These are phyloP conservation scores for Suillus occidentalis DNA, from an alignment of 768 basidiomycete species.

Conservation along the genomic window DNA sequence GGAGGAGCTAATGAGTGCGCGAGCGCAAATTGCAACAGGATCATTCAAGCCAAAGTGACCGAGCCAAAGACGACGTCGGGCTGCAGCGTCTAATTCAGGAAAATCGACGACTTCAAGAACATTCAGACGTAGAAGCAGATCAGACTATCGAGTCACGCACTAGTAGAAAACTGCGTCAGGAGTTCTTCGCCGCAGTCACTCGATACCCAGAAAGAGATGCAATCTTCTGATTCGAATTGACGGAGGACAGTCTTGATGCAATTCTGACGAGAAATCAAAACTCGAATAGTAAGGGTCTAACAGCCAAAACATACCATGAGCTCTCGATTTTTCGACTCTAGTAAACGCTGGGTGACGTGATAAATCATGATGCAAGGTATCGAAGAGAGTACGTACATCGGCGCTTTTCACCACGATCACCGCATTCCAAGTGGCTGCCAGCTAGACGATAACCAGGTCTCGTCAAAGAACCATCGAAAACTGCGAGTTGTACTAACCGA, in stretches of 20 bases:
- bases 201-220: constrained; percentile 3
- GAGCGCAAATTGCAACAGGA: neutral
- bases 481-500: neutral
- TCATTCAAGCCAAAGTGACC: neutral
- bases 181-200: neutral
- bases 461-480: too few species aligned
- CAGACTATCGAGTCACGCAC: neutral
- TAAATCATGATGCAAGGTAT: neutral
- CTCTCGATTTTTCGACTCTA: neutral
- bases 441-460: neutral
- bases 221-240: constrained; percentile 1
- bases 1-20: neutral
- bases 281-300: neutral
- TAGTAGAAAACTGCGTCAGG: neutral
- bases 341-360: neutral
- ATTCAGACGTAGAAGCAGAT: neutral
- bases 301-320: neutral
- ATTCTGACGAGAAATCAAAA: neutral
- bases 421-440: constrained; percentile 1
- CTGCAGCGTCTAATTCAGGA: neutral
- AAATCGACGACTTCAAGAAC: neutral
- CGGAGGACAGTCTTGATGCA: neutral
- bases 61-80: constrained; percentile 3
- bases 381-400: neutral
- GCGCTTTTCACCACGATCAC: neutral